These are phyloP conservation scores for Lactarius tabidus DNA, from an alignment of 768 basidiomycete species.

Conservation along the genomic window DNA sequence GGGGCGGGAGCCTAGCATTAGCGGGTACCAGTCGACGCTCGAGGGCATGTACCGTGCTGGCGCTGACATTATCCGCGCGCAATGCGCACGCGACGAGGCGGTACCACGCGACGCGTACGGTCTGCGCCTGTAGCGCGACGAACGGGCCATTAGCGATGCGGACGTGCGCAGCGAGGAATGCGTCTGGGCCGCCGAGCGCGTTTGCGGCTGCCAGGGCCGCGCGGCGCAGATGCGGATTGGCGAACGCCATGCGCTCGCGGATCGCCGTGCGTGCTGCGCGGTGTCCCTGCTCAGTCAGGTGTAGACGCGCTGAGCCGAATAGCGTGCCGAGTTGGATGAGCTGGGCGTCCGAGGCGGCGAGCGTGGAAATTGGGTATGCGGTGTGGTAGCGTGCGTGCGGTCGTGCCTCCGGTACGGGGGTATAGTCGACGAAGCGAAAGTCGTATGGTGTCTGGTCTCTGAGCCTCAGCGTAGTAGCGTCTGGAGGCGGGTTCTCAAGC, in stretches of 20 bases:
- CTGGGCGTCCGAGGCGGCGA: conserved; percentile 41
- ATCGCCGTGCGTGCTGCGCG: conserved; percentile 43
- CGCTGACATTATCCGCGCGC: conserved; percentile 26
- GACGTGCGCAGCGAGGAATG: conserved; percentile 62
- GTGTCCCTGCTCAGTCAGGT: conserved; percentile 42
- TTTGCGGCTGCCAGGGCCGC: conserved; percentile 39
- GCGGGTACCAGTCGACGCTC: conserved; percentile 14
- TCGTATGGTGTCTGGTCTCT: conserved; percentile 57
- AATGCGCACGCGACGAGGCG: conserved; percentile 49
- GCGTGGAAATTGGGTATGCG: conserved; percentile 41
- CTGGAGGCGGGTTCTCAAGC: conserved; percentile 43
- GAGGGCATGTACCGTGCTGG: conserved; percentile 5
- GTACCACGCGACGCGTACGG: conserved; percentile 52
- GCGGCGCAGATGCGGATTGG: conserved; percentile 43
- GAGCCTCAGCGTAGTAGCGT: conserved; percentile 44
- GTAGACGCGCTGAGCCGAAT: conserved; percentile 70
- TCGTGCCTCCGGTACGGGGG: conserved; percentile 21
- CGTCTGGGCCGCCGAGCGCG: conserved; percentile 37
- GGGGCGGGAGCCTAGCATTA: conserved; percentile 28
- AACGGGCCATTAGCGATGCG: conserved; percentile 70
- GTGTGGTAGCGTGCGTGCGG: conserved; percentile 37
- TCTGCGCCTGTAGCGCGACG: conserved; percentile 38
- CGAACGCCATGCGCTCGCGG: conserved; percentile 54
- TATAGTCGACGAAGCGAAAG: conserved; percentile 51
- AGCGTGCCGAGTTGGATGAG: conserved; percentile 70